Evolutionary conservation across 306 rosid species (phyloP).

Genomic region (Quercus glauca): DNA sequence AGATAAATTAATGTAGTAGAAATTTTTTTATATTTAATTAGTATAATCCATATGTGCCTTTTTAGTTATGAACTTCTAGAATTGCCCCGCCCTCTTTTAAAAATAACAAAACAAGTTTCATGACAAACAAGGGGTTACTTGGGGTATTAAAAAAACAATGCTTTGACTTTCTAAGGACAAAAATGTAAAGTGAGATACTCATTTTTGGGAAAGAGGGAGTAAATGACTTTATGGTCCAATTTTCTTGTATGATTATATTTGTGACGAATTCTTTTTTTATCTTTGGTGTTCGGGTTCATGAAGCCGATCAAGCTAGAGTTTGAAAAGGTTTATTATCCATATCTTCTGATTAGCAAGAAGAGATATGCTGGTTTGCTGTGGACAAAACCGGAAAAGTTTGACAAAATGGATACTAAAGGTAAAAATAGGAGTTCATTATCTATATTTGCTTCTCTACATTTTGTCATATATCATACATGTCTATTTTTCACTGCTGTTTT

Average conservation of each 20-base stretch:
- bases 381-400: conserved; percentile 75
- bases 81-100: neutral
- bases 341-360: conserved; percentile 95
- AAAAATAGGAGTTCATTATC: conserved; percentile 20
- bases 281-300: conserved; percentile 26
- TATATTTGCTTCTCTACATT: neutral
- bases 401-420: conserved; percentile 99
- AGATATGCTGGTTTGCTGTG: conserved; percentile 96
- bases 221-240: neutral
- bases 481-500: conserved; percentile 14
- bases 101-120: neutral
- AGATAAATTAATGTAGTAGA: too few species aligned
- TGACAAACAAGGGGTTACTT: neutral
- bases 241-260: conserved; percentile 7
- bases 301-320: conserved; percentile 98
- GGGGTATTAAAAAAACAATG: neutral
- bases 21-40: too few species aligned
- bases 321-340: conserved; percentile 94
- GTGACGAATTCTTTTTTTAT: conserved; percentile 5
- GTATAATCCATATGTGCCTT: neutral
- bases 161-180: neutral
- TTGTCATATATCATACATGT: conserved; percentile 12
- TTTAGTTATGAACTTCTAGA: neutral
- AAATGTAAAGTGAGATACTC: neutral
- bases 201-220: neutral